Base-by-base conservation (phyloP, 2,329 filamentous ascomycete genomes). In the Trichoderma sp. region DNA sequence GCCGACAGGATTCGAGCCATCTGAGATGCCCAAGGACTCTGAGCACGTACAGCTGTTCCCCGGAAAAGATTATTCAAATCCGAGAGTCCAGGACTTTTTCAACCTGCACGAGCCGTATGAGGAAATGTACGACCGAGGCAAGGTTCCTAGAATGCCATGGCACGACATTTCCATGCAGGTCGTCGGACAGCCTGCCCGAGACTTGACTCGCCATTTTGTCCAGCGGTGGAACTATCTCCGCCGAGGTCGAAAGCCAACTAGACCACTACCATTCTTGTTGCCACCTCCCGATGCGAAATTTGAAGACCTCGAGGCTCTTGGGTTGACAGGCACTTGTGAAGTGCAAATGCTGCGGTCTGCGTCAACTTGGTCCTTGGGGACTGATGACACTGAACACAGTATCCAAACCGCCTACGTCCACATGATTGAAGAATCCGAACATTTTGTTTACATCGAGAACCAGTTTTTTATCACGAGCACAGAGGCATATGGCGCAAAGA, bases 101-200 rank as follows among this genome's bases (percentile, higher is more conserved):
- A 91, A 92, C 75, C 90, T 99, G 31, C 93, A 97, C 81, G 95
- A 97, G 83, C 97, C 97, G 2, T 98, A 98, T 81, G 97, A 98
- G 81, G 97, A 99, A 84, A 98, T 98, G 97, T 99, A 98, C 81
- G 95, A 98, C 84, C 93, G 97, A 74, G 93, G 91, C 76, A 93
- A 93, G 82, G 90, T 96, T 21, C 95, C 97, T 2, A 89, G 97
- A 77, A 99, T 98, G 97, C 96, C 97, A 1, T 99, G 97, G 97
- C 97, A 99, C 81, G 97, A 99, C 83, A 95, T 99, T 77, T 92
- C 93, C 3, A 98, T 99, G 97, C 97, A 98, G 84, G 93, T 99
- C 59, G 95, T 98, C 60, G 97, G 97, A 4, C 97, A 98, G 83
- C 97, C 97, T 3, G 96, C 97, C 14, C 91, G 97, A 79, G 97